Conservation (phyloP, 495 filamentous ascomycete genomes). For the Staphylotrichum longicolle region DNA sequence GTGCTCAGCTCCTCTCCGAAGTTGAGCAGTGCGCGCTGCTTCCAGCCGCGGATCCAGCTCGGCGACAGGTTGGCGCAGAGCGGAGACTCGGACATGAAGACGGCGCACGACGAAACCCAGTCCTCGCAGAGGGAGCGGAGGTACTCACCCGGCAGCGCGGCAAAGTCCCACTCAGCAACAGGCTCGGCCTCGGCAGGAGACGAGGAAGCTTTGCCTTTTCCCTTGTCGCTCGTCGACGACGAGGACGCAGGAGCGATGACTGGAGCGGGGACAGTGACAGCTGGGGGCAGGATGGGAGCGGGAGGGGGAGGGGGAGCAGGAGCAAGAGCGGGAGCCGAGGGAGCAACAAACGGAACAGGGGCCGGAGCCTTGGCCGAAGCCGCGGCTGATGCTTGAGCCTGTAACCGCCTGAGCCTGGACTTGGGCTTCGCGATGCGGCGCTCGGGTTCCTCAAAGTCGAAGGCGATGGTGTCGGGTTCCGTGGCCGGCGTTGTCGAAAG, state of each 20-base stretch:
- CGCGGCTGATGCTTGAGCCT: no score
- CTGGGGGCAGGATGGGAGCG: no score
- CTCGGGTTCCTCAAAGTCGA: not conserved
- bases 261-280: not conserved
- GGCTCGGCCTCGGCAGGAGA: not conserved
- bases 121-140: not conserved
- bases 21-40: not conserved
- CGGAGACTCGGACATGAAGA: not conserved
- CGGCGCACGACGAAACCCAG: not conserved
- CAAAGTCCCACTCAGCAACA: not conserved
- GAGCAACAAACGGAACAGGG: no score
- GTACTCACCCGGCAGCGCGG: not conserved
- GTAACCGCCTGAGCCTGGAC: not conserved
- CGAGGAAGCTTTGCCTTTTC: conserved; percentile 2
- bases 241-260: not conserved
- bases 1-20: not conserved
- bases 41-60: not conserved
- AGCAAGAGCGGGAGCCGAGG: no score
- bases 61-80: not conserved
- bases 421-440: not conserved
- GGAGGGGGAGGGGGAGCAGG: no score
- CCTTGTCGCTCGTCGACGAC: not conserved
- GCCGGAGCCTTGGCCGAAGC: no score
- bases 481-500: not conserved
- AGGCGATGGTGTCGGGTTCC: not conserved